Evolutionary conservation across 192 early-diverging fungal genomes (phyloP).

Genomic region (Backusella sp.): DNA sequence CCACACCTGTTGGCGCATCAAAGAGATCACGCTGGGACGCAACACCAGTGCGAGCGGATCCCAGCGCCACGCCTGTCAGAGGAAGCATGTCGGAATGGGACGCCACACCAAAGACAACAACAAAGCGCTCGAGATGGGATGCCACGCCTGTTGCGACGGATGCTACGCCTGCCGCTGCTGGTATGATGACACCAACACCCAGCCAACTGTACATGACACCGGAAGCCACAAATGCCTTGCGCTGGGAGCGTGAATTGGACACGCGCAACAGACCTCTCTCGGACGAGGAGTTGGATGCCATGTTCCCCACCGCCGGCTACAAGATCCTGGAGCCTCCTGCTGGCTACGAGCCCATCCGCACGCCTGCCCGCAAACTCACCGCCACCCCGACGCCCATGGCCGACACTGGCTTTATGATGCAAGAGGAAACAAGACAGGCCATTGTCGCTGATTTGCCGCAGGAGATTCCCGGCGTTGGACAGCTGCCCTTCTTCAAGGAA

Average conservation of each 20-base stretch:
- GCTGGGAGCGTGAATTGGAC: conserved; percentile 82
- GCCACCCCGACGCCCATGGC: conserved; percentile 92
- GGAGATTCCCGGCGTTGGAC: conserved; percentile 87
- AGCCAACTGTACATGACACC: conserved; percentile 79
- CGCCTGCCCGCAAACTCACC: conserved; percentile 92
- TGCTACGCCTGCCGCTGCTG: conserved; percentile 83
- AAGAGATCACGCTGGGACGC: conserved; percentile 72
- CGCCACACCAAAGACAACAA: conserved; percentile 66
- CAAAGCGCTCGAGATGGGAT: conserved; percentile 93
- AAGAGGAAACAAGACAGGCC: conserved; percentile 66
- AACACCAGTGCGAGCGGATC: conserved; percentile 58
- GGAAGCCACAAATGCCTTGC: conserved; percentile 67
- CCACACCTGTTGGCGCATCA: conserved; percentile 33
- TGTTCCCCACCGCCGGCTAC: conserved; percentile 91
- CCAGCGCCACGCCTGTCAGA: conserved; percentile 76
- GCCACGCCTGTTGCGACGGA: conserved; percentile 71
- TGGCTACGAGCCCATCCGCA: conserved; percentile 90
- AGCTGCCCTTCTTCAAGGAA: conserved; percentile 90
- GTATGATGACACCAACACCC: conserved; percentile 77
- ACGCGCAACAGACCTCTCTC: conserved; percentile 82
- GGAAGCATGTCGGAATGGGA: conserved; percentile 62
- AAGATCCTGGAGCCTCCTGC: conserved; percentile 87
- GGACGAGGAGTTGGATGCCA: conserved; percentile 93
- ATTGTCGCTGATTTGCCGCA: conserved; percentile 65
- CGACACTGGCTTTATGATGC: conserved; percentile 80